Percentiles rank a stretch among this genome's conserved stretches.
Conservation (phyloP, 345 rosid species). For the Murraya paniculata region DNA sequence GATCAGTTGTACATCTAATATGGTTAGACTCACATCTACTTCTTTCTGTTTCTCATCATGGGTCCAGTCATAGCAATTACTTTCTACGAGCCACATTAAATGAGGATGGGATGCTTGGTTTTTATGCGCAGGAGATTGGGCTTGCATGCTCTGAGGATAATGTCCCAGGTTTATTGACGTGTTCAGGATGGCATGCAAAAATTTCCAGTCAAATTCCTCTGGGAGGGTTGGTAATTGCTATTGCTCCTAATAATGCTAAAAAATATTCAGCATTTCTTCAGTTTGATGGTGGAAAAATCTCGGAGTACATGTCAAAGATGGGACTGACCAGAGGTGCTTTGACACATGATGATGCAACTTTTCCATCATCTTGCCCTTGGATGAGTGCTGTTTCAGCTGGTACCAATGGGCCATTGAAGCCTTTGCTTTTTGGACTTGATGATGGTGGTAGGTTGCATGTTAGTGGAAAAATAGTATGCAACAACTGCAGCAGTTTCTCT, state of each 20-base stretch:
- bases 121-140: slow-evolving; percentile 68
- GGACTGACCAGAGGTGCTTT: slow-evolving; percentile 44
- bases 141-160: slow-evolving; percentile 66
- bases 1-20: slow-evolving; percentile 62
- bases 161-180: slow-evolving; percentile 51
- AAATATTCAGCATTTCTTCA: slow-evolving; percentile 69
- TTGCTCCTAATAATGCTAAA: slow-evolving; percentile 62
- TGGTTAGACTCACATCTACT: slow-evolving; percentile 75
- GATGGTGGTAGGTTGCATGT: slow-evolving; percentile 72
- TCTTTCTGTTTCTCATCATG: slow-evolving; percentile 69
- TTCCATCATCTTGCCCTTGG: slow-evolving; percentile 71
- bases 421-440: slow-evolving; percentile 80
- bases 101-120: slow-evolving; percentile 51
- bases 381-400: slow-evolving; percentile 57
- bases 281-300: slow-evolving; percentile 72
- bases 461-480: slow-evolving; percentile 61
- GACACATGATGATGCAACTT: slow-evolving; percentile 32
- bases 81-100: slow-evolving; percentile 23
- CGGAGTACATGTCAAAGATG: slow-evolving; percentile 46
- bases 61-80: slow-evolving; percentile 42
- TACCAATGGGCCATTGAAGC: slow-evolving; percentile 37
- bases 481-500: slow-evolving; percentile 86
- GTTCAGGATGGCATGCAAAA: slow-evolving; percentile 77
- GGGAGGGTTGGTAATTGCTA: slow-evolving; percentile 52
- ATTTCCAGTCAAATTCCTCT: slow-evolving; percentile 39